phyloP scores from a whole-genome alignment of 768 basidiomycete genomes.

The Amanita fuliginea region DNA sequence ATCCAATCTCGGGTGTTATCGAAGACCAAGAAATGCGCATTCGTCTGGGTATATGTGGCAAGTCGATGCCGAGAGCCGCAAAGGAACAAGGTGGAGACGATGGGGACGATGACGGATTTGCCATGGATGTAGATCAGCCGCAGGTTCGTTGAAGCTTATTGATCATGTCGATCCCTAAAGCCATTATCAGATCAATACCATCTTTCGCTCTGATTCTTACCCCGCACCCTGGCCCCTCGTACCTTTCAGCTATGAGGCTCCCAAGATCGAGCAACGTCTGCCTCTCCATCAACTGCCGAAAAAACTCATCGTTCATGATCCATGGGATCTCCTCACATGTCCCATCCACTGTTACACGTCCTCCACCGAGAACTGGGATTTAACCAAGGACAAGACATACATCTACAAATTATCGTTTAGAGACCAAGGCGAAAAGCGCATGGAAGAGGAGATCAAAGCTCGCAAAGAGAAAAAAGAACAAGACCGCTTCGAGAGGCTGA shows the following conservation, averaged over 20 bases:
- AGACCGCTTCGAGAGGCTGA: background rate
- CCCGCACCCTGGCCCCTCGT: constrained; percentile 28
- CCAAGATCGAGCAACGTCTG: constrained; percentile 15
- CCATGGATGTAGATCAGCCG: background rate
- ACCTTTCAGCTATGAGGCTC: constrained; percentile 21
- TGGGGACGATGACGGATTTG: background rate
- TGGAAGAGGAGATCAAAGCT: background rate
- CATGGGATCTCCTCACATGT: constrained; percentile 8
- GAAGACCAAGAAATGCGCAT: constrained; percentile 10
- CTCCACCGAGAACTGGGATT: constrained; percentile 20
- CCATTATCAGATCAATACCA: background rate
- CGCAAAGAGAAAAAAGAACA: background rate
- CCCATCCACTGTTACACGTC: no score
- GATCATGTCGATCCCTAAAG: background rate
- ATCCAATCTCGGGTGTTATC: constrained; percentile 16
- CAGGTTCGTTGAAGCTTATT: background rate
- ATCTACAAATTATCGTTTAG: constrained; percentile 19
- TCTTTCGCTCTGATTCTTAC: constrained; percentile 13
- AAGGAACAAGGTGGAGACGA: background rate
- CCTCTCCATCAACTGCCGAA: constrained; percentile 15
- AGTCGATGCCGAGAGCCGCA: background rate
- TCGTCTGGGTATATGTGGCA: constrained; percentile 1
- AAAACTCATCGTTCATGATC: constrained; percentile 16
- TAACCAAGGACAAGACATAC: constrained; percentile 18
- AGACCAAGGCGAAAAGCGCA: background rate